These are phyloP conservation scores for Coprinellus micaceus DNA, from an alignment of 768 basidiomycete species.

Conservation along the genomic window DNA sequence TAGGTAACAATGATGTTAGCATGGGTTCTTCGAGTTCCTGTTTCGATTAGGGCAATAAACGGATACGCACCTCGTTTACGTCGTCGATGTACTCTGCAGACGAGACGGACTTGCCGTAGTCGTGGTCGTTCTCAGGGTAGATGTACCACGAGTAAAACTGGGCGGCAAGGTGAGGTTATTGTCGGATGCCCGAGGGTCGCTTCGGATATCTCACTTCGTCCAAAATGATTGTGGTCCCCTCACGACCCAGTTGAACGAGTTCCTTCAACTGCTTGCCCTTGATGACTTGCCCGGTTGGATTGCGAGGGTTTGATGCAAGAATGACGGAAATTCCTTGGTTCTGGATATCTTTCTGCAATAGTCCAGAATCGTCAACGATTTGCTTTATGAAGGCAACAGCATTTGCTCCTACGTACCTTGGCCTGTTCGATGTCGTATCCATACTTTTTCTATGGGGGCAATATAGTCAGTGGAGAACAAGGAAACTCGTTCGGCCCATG, in stretches of 20 bases:
- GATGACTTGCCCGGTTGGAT: constrained; percentile 88
- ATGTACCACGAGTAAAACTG: constrained; percentile 97
- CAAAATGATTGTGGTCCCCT: constrained; percentile 80
- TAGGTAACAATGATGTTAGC: constrained; percentile 18
- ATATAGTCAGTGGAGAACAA: constrained; percentile 3
- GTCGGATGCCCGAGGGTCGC: background rate
- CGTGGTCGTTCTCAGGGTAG: constrained; percentile 73
- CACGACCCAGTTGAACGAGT: constrained; percentile 67
- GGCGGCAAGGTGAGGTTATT: background rate
- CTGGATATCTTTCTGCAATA: constrained; percentile 64
- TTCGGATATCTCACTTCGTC: constrained; percentile 56
- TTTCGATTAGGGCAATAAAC: too few relatives aligned
- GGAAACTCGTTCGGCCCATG: constrained; percentile 23
- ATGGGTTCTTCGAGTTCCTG: background rate
- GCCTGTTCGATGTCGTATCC: constrained; percentile 76
- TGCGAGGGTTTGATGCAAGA: constrained; percentile 91
- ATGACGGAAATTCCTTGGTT: constrained; percentile 83
- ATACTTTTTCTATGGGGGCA: constrained; percentile 52
- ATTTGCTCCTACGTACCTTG: too few relatives aligned
- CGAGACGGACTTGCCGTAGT: constrained; percentile 75
- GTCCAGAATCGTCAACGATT: too few relatives aligned
- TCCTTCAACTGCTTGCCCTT: constrained; percentile 80
- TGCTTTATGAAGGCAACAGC: too few relatives aligned
- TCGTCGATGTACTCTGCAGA: constrained; percentile 83
- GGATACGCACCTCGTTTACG: constrained; percentile 79